A percentile compares a stretch with the other conserved stretches of the same genome.
phyloP scores from a whole-genome alignment of 2,329 filamentous ascomycete genomes.

The Juglanconis sp. region DNA sequence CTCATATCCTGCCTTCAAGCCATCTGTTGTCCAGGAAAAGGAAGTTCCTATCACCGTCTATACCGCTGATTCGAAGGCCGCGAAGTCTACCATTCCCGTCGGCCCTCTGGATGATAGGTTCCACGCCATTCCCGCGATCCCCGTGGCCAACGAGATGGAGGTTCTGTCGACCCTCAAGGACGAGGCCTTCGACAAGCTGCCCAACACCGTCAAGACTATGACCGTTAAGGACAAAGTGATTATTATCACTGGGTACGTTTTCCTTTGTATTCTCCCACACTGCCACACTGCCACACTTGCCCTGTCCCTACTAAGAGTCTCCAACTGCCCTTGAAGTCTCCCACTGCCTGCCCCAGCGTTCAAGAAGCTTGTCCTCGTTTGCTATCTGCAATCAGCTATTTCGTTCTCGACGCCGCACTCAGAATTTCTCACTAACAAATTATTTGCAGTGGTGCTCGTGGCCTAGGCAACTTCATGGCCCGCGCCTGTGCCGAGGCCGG shows the following conservation, averaged over 20 bases:
- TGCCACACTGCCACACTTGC: too few species aligned
- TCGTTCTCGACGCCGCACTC: too few species aligned
- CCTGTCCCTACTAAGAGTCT: too few species aligned
- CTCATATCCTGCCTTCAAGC: conserved; percentile 38
- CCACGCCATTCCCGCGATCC: conserved; percentile 40
- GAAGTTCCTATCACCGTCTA: conserved; percentile 57
- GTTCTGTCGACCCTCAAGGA: conserved; percentile 50
- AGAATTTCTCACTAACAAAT: too few species aligned
- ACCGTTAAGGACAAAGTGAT: conserved; percentile 68
- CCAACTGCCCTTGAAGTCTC: too few species aligned
- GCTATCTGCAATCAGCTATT: too few species aligned
- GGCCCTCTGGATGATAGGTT: conserved; percentile 29
- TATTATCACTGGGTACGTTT: conserved; percentile 64
- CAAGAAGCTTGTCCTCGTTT: too few species aligned
- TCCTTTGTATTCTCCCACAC: not conserved
- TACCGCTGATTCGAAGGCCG: conserved; percentile 40
- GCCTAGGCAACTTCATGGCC: conserved; percentile 77
- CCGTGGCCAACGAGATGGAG: conserved; percentile 42
- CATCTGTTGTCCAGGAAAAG: conserved; percentile 54
- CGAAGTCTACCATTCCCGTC: conserved; percentile 49
- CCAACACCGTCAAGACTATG: conserved; percentile 67
- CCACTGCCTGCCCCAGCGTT: too few species aligned
- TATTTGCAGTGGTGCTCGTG: conserved; percentile 62
- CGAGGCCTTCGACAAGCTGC: conserved; percentile 53
- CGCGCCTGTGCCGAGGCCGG: conserved; percentile 74